Conservation (phyloP, 345 rosid genomes). For the Rhodamnia argentea region DNA sequence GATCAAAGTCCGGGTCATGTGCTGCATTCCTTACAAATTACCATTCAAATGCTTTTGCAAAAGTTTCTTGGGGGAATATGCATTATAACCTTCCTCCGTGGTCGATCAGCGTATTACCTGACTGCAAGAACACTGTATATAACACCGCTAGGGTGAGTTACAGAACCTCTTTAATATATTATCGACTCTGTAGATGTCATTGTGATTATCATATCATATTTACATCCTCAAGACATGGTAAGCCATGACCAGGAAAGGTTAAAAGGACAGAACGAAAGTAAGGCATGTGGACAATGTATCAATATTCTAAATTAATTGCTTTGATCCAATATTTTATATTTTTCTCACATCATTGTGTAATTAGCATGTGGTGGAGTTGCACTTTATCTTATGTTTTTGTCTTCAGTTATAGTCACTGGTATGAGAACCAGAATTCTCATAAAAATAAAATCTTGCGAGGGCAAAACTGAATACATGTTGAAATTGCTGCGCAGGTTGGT, state of each 20-base stretch:
- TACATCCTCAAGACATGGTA: background rate
- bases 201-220: background rate
- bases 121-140: constrained; percentile 95
- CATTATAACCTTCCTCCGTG: constrained; percentile 97
- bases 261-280: background rate
- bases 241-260: background rate
- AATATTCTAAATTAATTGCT: background rate
- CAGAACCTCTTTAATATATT: background rate
- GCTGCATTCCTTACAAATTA: constrained; percentile 94
- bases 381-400: background rate
- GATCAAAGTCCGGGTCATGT: constrained; percentile 60
- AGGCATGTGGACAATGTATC: background rate
- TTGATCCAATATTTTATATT: background rate
- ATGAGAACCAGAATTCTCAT: background rate
- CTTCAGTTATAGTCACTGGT: background rate
- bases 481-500: constrained; percentile 47
- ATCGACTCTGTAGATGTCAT: background rate
- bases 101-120: constrained; percentile 98
- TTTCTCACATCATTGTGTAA: background rate
- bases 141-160: constrained; percentile 90
- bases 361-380: background rate
- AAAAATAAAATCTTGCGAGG: background rate
- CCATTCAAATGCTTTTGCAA: constrained; percentile 51
- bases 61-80: constrained; percentile 60
- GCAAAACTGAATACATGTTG: background rate